Base-by-base conservation (phyloP, 192 early-diverging fungal species). In the Entomortierella chlamydospora region DNA sequence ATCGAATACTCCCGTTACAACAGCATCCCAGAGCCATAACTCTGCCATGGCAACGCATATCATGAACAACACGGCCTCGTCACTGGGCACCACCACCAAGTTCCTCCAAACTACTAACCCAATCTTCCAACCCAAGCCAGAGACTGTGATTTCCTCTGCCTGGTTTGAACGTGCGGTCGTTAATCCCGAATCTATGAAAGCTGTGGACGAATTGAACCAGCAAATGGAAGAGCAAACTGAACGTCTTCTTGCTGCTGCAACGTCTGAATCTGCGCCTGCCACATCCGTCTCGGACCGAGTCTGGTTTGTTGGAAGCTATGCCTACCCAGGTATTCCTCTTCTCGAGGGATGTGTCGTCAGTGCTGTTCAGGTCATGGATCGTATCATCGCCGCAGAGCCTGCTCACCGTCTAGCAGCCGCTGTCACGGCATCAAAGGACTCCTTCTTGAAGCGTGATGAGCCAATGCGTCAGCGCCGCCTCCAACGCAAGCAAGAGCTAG, bases 31-130 rank as follows among this genome's bases (percentile, higher is more conserved):
- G 42, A 79, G 76, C 22, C 58, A 79, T 42, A 79, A 78, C 49
- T 76, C 72, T 6, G 73, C 82, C 23, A 85, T 82, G 72, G 82
- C 73, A 25, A 87, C 87, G 23, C 86, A 87, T 54, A 82, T 82
- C 54, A 85, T 88, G 43, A 89, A 90, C 55, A 80, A 73, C 23
- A 70, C 80, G 0, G 73, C 82, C 22, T 59, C 70, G 0, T 84
- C 82, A 26, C 55, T 82, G 34, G 63, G 52, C 10, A 70, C 82
- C 2, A 58, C 55, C 0, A 59, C 72, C 13, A 78, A 81, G 22
- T 71, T 88, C 57, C 84, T 91, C 57, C 89, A 91, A 74, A 91
- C 89, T 9, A 85, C 87, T 18, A 90, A 91, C 69, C 88, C 89
- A 17, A 77, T 84, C 31, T 61, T 84, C 8, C 71, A 68, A 39